Evolutionary conservation across 345 rosid species (phyloP), one percentile per base, ranked within the genome.

Genomic region (Lepidium aucheri): DNA sequence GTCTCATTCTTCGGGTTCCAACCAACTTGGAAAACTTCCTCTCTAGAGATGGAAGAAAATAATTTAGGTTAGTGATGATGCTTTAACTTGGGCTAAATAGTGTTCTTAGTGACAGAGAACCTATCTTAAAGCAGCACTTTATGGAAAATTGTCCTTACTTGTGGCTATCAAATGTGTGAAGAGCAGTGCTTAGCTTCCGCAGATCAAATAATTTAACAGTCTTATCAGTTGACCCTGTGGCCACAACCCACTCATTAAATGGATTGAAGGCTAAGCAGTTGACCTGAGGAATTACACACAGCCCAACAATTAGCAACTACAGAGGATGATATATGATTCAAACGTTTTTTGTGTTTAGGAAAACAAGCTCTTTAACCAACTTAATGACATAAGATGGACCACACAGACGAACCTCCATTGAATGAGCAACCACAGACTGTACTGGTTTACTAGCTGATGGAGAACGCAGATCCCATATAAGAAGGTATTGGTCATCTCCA

Each of bases 251-350:
- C 73, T 91, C 99, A 76, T 95, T 95, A 60, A 91, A 86, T 66
- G 99, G 99, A 71, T 95, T 95, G 76, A 95, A 95, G 32, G 99
- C 99, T 75, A 95, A 72, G 80, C 99, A 95, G 79, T 95, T 95
- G 47, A 87, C 97, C 99, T 91, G 68, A 45, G 60, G 47, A 62
- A 73, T 59, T 73, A 17, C 33, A 52, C 43, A 58, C 15, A 65
- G 67, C 56, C 64, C 16, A 33, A 69, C 32, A 68, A 18, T 74
- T 33, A 73, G 51, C 12, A 67, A 45, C 53, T 7, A 51, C 33
- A 47, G 9, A 47, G 16, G 55, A 43, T 9, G 14, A 8, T 42
- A 16, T 14, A 24, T 63, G 26, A 72, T 36, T 39, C 47, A 8
- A 49, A 28, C 32, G 18, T 20, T 8, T 46, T 16, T 13, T 41